Conservation (phyloP, 805 yeast genomes). For the Candida anglica region DNA sequence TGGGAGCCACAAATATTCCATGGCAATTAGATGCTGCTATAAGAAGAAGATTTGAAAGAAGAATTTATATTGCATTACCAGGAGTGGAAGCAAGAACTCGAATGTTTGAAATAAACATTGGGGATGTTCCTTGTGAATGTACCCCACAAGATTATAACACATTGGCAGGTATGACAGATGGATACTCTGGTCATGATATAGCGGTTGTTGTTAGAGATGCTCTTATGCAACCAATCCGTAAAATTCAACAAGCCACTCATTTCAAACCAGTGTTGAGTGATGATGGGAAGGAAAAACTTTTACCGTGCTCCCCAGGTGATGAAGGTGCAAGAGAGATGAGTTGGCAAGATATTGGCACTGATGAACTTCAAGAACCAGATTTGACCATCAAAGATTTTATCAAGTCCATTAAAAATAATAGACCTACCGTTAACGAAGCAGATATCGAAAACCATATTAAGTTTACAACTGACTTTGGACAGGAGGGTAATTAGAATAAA, state of each 20-base stretch:
- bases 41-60: conserved; percentile 90
- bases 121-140: conserved; percentile 80
- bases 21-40: conserved; percentile 99
- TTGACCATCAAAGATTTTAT: conserved; percentile 88
- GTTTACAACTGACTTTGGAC: conserved; percentile 94
- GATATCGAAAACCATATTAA: conserved; percentile 81
- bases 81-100: conserved; percentile 87
- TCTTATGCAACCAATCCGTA: conserved; percentile 94
- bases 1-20: conserved; percentile 98
- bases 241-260: conserved; percentile 94
- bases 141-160: conserved; percentile 68
- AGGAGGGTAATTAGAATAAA: conserved; percentile 58
- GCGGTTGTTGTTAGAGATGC: conserved; percentile 97
- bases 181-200: conserved; percentile 96
- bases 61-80: conserved; percentile 93
- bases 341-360: conserved; percentile 90
- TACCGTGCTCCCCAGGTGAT: conserved; percentile 99
- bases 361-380: conserved; percentile 86
- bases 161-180: conserved; percentile 91
- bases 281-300: conserved; percentile 45
- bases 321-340: conserved; percentile 78
- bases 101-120: conserved; percentile 94
- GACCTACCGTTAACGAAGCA: conserved; percentile 89
- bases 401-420: conserved; percentile 83
- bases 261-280: conserved; percentile 59